These are phyloP conservation scores for Xylariaceae sp. DNA, from an alignment of 2,329 filamentous ascomycete species.

Conservation along the genomic window DNA sequence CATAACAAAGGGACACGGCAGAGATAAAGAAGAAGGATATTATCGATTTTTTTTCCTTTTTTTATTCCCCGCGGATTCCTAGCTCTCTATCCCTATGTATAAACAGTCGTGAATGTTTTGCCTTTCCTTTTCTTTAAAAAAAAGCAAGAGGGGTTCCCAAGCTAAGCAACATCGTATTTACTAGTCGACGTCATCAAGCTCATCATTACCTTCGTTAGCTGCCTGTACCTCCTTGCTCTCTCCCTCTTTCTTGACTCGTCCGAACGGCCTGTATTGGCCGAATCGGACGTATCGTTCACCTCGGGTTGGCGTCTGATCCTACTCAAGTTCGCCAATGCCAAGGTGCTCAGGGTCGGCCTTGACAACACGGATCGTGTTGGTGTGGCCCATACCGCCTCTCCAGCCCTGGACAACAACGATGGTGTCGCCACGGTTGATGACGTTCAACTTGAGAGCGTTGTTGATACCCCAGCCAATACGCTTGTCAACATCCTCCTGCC, in stretches of 20 bases:
- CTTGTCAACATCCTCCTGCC: conserved; percentile 98
- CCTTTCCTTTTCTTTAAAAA: too few relatives aligned
- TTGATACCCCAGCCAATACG: conserved; percentile 96
- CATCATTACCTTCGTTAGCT: background rate
- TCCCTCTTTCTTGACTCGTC: background rate
- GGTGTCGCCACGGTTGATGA: conserved; percentile 66
- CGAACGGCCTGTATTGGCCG: background rate
- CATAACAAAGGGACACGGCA: background rate
- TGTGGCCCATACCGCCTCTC: conserved; percentile 88
- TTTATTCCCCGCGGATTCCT: background rate
- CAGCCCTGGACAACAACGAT: conserved; percentile 85
- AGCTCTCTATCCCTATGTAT: background rate
- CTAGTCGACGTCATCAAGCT: background rate
- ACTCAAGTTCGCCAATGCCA: conserved; percentile 45
- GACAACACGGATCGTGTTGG: conserved; percentile 69
- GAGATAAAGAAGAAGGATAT: background rate
- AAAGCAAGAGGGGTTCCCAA: background rate
- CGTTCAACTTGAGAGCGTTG: conserved; percentile 76
- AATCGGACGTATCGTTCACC: background rate
- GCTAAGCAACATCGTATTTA: background rate
- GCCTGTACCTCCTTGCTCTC: background rate
- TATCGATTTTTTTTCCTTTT: background rate
- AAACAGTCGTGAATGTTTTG: background rate
- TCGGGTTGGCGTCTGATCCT: conserved; percentile 9
- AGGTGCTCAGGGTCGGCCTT: conserved; percentile 56